Evolutionary conservation across 2,329 filamentous ascomycete species (phyloP).

Genomic region (Arthrinium puccinioides): DNA sequence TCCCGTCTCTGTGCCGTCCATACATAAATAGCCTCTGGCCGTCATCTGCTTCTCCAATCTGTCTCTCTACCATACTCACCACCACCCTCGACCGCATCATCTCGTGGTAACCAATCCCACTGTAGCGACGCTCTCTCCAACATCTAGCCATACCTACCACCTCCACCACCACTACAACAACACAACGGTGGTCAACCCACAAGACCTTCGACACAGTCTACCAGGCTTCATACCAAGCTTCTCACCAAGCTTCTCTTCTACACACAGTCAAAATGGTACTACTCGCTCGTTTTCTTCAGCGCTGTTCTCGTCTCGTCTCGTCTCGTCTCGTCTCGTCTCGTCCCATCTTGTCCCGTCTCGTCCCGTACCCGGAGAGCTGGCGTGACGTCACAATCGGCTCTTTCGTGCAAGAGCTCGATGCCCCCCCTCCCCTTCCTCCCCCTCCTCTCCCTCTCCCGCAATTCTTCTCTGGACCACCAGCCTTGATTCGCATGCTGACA

Average conservation of each 20-base stretch:
- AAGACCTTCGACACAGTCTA: neutral
- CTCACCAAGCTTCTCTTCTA: neutral
- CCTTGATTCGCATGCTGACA: conserved; percentile 54
- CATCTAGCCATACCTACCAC: neutral
- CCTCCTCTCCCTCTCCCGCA: conserved; percentile 27
- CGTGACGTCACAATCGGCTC: conserved; percentile 16
- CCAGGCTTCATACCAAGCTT: neutral
- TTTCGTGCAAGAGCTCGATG: conserved; percentile 17
- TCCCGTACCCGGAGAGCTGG: conserved; percentile 14
- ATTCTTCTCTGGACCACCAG: conserved; percentile 23
- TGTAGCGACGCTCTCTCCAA: neutral
- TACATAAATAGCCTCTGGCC: conserved; percentile 1
- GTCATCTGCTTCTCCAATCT: neutral
- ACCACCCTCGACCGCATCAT: conserved; percentile 2
- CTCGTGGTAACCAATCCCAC: conserved; percentile 2
- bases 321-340: conserved; percentile 12
- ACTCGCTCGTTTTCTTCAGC: conserved; percentile 52
- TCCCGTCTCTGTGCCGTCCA: too few species aligned
- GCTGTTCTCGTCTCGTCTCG: conserved; percentile 14
- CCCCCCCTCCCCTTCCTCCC: conserved; percentile 38
- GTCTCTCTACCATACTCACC: neutral
- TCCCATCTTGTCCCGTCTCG: conserved; percentile 16
- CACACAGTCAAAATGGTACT: conserved; percentile 37
- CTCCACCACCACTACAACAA: neutral
- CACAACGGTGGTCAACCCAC: neutral